Base-by-base conservation (phyloP, 805 yeast genomes). In the Naumovozyma baii region DNA sequence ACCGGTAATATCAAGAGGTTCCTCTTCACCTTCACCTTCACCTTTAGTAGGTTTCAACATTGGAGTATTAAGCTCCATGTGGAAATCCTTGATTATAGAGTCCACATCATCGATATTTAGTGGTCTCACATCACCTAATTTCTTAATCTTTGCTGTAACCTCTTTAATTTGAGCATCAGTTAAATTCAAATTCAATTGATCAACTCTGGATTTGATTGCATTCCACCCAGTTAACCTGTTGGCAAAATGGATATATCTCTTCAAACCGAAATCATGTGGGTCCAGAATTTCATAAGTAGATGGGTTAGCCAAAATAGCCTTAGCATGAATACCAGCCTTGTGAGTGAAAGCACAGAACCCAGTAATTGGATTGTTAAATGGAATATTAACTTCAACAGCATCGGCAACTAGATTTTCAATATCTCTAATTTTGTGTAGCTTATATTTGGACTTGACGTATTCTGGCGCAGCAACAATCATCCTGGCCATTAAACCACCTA, bases 261-360 rank as follows among this genome's bases (percentile, higher is more conserved):
- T 79, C 59, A 90, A 78, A 62, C 98, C 98, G 59, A 90, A 90
- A 67, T 90, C 98, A 19, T 81, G 69, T 43, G 98, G 98, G 61
- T 83, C 84, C 63, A 90, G 74, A 58, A 90, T 90, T 72, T 90
- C 98, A 64, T 90, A 90, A 14, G 97, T 92, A 35, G 96, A 86
- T 45, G 98, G 98, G 69, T 90, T 90, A 45, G 98, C 98, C 52
- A 90, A 76, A 52, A 90, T 90, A 40, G 97, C 97, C 74, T 92
- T 90, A 54, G 98, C 97, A 66, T 90, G 98, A 62, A 90, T 88
- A 68, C 98, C 98, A 40, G 98, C 98, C 74, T 90, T 90, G 71
- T 90, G 98, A 44, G 98, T 90, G 71, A 90, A 90, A 30, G 98
- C 98, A 73, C 97, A 90, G 81, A 90, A 92, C 19, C 98, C 98